Evolutionary conservation across 2,329 filamentous ascomycete species (phyloP).

Genomic region (Neonectria hederae): DNA sequence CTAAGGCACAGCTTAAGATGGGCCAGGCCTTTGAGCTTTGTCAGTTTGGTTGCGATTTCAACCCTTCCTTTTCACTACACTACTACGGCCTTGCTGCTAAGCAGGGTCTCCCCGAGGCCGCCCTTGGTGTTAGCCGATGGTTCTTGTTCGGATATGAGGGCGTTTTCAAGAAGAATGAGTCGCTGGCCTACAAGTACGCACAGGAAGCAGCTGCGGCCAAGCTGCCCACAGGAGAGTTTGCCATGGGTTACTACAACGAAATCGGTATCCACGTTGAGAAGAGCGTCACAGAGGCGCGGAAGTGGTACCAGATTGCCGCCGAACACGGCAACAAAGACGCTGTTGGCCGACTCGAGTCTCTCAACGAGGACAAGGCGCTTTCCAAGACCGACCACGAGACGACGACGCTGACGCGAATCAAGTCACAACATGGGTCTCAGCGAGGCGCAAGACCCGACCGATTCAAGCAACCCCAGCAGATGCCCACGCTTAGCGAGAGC

Average conservation of each 20-base stretch:
- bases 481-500: conserved; percentile 62
- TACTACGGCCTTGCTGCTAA: conserved; percentile 94
- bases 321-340: conserved; percentile 94
- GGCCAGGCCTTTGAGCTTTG: conserved; percentile 95
- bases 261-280: conserved; percentile 93
- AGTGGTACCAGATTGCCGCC: conserved; percentile 91
- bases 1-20: conserved; percentile 97
- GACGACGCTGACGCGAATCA: conserved; percentile 88
- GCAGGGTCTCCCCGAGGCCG: conserved; percentile 92
- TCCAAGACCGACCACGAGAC: conserved; percentile 94
- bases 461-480: conserved; percentile 60
- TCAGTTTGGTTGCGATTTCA: conserved; percentile 93
- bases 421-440: conserved; percentile 78
- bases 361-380: conserved; percentile 82
- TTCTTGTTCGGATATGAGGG: conserved; percentile 95
- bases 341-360: conserved; percentile 79
- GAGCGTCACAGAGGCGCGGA: conserved; percentile 81
- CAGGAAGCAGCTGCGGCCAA: conserved; percentile 84
- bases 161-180: conserved; percentile 94
- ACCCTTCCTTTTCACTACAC: conserved; percentile 89
- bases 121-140: conserved; percentile 98
- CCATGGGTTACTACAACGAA: conserved; percentile 96
- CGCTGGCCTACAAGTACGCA: conserved; percentile 90
- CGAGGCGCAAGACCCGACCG: conserved; percentile 69
- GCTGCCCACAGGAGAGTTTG: conserved; percentile 91